Conservation (phyloP, 257 asterid species). For the Striga asiatica region DNA sequence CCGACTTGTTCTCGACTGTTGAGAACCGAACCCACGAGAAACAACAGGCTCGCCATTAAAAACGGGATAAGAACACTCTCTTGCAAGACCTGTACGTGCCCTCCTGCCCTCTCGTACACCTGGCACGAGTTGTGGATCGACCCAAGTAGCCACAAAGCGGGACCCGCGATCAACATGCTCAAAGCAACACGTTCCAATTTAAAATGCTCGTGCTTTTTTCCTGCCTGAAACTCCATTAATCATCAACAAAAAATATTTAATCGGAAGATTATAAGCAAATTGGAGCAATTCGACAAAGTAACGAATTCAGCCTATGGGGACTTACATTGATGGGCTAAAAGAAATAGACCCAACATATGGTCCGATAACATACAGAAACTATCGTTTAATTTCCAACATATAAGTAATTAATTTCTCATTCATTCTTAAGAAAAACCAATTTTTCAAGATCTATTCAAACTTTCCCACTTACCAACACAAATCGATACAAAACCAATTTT, state of each 20-base stretch:
- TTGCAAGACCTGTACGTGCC: slow-evolving; percentile 72
- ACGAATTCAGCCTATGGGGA: no score
- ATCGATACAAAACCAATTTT: no score
- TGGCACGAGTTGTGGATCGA: slow-evolving; percentile 80
- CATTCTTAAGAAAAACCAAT: no score
- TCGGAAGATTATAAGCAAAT: no score
- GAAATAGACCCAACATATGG: no score
- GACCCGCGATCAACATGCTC: slow-evolving; percentile 65
- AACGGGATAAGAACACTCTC: slow-evolving; percentile 60
- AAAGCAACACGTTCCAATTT: slow-evolving; percentile 43
- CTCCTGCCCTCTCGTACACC: slow-evolving; percentile 79
- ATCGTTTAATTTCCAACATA: no score
- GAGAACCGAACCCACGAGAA: slow-evolving; percentile 45
- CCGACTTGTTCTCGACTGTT: slow-evolving; percentile 39
- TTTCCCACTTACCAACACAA: no score
- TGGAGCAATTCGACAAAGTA: no score
- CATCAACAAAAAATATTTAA: not conserved
- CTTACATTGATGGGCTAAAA: no score
- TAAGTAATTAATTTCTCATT: no score
- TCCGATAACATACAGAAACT: no score
- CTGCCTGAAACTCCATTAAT: slow-evolving; percentile 40
- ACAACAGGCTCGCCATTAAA: slow-evolving; percentile 56
- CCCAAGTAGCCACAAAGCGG: slow-evolving; percentile 70
- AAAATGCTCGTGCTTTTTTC: slow-evolving; percentile 27
- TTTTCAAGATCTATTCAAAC: no score